These are phyloP conservation scores for Aegilops sharonensis DNA, from an alignment of 176 grass and related monocot species.

Conservation along the genomic window DNA sequence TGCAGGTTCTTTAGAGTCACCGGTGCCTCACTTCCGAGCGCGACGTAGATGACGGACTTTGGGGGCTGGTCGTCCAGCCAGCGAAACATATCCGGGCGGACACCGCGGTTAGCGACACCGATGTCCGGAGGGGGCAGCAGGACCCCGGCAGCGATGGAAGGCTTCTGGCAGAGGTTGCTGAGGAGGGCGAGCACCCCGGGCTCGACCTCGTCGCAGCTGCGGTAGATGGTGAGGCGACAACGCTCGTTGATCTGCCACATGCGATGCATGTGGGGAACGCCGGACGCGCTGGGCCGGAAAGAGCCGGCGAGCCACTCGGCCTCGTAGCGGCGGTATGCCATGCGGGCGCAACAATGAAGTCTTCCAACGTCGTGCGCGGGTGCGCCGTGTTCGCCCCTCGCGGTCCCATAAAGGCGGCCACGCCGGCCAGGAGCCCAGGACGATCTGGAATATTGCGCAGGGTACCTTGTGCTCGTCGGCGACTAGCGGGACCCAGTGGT, in stretches of 20 bases:
- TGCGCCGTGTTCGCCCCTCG: not conserved
- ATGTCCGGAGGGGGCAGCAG: not conserved
- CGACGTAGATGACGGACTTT: too few relatives aligned
- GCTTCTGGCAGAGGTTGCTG: constrained; percentile 8
- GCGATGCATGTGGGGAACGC: not conserved
- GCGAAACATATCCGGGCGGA: too few relatives aligned
- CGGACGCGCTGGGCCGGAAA: not conserved
- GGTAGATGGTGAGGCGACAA: constrained; percentile 25
- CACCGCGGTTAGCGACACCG: too few relatives aligned
- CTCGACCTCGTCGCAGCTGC: constrained; percentile 41
- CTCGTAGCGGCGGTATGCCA: constrained; percentile 29
- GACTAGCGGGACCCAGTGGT: constrained; percentile 31
- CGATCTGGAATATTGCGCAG: not conserved
- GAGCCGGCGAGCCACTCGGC: not conserved
- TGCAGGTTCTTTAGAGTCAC: too few relatives aligned
- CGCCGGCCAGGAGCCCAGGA: not conserved
- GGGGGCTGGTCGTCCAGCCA: too few relatives aligned
- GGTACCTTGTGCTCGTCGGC: constrained; percentile 12
- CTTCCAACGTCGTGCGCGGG: too few relatives aligned
- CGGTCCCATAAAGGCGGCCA: constrained; percentile 28
- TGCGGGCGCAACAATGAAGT: too few relatives aligned
- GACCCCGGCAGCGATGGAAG: constrained; percentile 35
- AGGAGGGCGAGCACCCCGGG: constrained; percentile 19
- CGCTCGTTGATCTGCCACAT: not conserved
- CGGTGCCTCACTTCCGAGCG: too few relatives aligned